These are phyloP conservation scores for Neurospora crassa DNA, from an alignment of 2,329 filamentous ascomycete genomes.

Conservation along the genomic window DNA sequence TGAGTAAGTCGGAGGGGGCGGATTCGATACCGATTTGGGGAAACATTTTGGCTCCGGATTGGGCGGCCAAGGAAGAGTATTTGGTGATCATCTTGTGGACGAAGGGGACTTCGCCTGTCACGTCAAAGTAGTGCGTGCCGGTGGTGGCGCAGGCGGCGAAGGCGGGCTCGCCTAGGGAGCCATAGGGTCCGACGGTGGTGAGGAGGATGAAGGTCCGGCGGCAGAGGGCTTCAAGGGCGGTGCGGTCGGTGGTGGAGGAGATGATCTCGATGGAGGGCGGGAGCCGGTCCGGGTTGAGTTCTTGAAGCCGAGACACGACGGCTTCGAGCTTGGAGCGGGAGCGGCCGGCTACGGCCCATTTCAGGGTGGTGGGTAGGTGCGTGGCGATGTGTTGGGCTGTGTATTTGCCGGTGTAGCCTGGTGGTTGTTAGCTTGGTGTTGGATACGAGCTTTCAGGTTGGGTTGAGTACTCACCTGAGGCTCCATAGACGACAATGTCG, in stretches of 20 bases:
- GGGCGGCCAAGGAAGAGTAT: constrained; percentile 43
- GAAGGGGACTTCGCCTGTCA: constrained; percentile 51
- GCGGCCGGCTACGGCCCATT: constrained; percentile 82
- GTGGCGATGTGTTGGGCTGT: constrained; percentile 66
- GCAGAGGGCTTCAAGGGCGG: constrained; percentile 32
- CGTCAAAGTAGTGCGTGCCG: constrained; percentile 56
- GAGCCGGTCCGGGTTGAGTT: constrained; percentile 57
- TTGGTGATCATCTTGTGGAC: constrained; percentile 50
- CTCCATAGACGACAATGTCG: constrained; percentile 48
- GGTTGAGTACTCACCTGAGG: constrained; percentile 35
- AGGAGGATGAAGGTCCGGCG: constrained; percentile 49
- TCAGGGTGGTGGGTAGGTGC: constrained; percentile 63
- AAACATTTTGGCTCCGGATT: constrained; percentile 48
- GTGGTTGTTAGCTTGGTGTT: constrained; percentile 2
- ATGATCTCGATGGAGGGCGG: constrained; percentile 54
- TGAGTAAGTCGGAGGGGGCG: constrained; percentile 49
- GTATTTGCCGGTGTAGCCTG: constrained; percentile 75
- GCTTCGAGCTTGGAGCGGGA: constrained; percentile 65
- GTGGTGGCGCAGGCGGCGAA: constrained; percentile 53
- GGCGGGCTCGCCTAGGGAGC: constrained; percentile 44
- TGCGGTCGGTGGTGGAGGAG: constrained; percentile 31
- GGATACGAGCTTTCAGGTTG: not conserved
- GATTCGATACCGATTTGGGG: constrained; percentile 56
- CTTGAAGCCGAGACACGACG: constrained; percentile 57
- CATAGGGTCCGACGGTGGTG: constrained; percentile 51